Base-by-base conservation (phyloP, 1,139 yeast genomes). In the Pichia sp. region DNA sequence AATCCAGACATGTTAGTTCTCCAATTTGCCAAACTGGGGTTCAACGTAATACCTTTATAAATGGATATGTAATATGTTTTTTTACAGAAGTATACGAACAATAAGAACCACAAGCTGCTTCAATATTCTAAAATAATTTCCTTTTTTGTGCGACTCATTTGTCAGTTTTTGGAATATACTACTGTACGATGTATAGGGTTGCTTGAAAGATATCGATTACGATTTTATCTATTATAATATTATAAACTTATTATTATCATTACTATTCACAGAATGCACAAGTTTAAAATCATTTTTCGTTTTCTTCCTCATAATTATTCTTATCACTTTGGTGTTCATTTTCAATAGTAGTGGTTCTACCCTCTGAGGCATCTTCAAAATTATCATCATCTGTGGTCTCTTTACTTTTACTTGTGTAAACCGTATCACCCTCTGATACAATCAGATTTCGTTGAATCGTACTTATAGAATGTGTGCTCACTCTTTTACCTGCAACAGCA, bases 321-420 rank as follows among this genome's bases (percentile, higher is more conserved):
- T 16, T 13, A 18, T 4, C 36, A 22, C 18, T 16, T 24, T 32
- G 32, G 25, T 9, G 5, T 13, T 9, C 24, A 18, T 41, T 32
- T n/a, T 22, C 39, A 23, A 2, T n/a, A 8, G 26, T 18, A n/a
- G 12, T 16, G n/a, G 15, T 34, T 8, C 13, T 20, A 11, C 37
- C 39, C 7, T 36, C 39, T 9, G 26, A 36, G 7, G 45, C 45
- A 29, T 43, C 45, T 30, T 43, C 41, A 23, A 43, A 43, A 16
- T 37, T 23, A 11, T 42, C 44, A 6, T 30, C 41, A 22, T 42
- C 44, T 12, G 30, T 38, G 2, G 35, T 15, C 3, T 35, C 35
- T 20, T 26, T n/a, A 13, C 12, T n/a, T 27, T 29, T 41, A 16
- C 18, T 37, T 11, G 24, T 30, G 12, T 20, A 20, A n/a, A 12